Base-by-base conservation (phyloP, 2,329 filamentous ascomycete species). In the Trichoderma pleuroti region DNA sequence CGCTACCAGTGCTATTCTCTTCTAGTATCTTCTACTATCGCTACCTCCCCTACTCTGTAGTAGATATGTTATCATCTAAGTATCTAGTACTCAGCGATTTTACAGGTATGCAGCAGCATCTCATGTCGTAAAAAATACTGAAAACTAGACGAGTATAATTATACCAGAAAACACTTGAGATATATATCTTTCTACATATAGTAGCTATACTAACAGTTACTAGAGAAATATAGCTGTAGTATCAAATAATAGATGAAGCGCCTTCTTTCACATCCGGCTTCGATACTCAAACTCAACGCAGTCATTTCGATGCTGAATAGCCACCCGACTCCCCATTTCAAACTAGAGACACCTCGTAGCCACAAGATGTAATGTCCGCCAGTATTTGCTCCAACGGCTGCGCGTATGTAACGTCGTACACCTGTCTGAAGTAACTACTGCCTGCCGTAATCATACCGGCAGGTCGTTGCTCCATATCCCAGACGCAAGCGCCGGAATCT, bases 331-430 rank as follows among this genome's bases (percentile, higher is more conserved):
- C 36, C 16, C 39, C 10, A 12, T 21, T 21, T 28, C 18, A 64
- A 28, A 70, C 16, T 16, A 70, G 30, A 24, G 67, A 64, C 42
- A 70, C 67, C 16, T 70, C 59, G 56, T 56, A 70, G 30, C 59
- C 46, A 39, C 62, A 24, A 7, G 11, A 34, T 14, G 11, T 24
- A 9, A 70, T 64, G 39, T 70, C 67, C 28, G 1, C 46, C 10
- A 64, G 6, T 21, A 70, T 26, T 26, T 32, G 32, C n/a, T 70
- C 68, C 16, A 70, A 57, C 16, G 68, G 68, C 32, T 64, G 59
- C 7, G 60, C 68, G 46, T 70, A 70, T 10, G 68, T 70, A 34
- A 70, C 10, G 26, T 70, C 68, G 32, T 65, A 21, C 12, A n/a
- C 18, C 39, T 16, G 4, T 32, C 56, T 46, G 18, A 57, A 21